Evolutionary conservation across 2,329 filamentous ascomycete species (phyloP), one percentile per base, ranked within the genome.

Genomic region (Epichloe uncinata): DNA sequence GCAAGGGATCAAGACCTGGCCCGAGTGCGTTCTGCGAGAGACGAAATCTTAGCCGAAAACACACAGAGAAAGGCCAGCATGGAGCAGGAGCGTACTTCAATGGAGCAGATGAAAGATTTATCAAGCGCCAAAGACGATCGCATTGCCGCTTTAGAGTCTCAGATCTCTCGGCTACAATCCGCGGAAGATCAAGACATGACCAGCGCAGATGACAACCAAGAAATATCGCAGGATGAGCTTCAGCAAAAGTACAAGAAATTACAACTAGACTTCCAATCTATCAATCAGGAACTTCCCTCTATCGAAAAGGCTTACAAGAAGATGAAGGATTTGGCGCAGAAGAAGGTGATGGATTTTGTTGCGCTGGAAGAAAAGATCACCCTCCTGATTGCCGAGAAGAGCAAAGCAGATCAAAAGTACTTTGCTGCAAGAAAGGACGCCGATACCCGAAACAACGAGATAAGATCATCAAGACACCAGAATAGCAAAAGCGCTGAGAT

Each of bases 341-440:
- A 88, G 70, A 97, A 95, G 67, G 81, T 95, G 35, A 77, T 84
- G 59, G 89, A 95, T 54, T 81, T 86, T 48, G 72, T 75, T 5
- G 73, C 77, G 3, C 71, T 88, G 61, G 90, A 97, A 68, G 89
- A 95, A 50, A 85, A 84, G 54, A 73, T 91, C 37, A 71, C 79
- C 16, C 73, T 85, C 22, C 70, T 94, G 18, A 80, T 79, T 40
- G 87, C 88, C 0, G 89, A 98, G 67, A 98, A 98, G 71, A 82
- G 84, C 56, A 97, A 96, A 67, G 91, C 91, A 1, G 93, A 98
- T 61, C 91, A 97, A 62, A 97, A 97, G 67, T 98, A 95, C 64
- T 97, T 97, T 65, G 87, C 87, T 1, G 88, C 90, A 8, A 89
- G 95, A 74, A 96, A 95, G 64, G 85, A 90, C 57, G 94, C 91